Evolutionary conservation across 148 eudicot genomes (phyloP).

Genomic region (Nepenthes gracilis): DNA sequence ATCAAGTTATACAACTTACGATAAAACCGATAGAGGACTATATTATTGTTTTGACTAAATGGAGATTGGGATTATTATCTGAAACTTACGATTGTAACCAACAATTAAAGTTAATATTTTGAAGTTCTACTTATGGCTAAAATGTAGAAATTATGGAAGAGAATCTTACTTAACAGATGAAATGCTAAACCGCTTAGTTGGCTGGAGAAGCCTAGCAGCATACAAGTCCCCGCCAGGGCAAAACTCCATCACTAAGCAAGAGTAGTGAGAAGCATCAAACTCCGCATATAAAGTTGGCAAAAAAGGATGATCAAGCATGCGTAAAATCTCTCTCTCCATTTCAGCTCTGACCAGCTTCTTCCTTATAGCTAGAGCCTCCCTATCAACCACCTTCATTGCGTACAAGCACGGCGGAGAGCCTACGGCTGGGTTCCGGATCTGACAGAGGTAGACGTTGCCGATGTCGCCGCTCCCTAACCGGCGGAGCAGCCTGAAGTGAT

Average conservation of each 20-base stretch:
- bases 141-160: no score
- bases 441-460: constrained; percentile 43
- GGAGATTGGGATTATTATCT: no score
- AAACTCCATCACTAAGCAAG: constrained; percentile 53
- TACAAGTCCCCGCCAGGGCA: constrained; percentile 76
- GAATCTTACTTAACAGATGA: constrained; percentile 52
- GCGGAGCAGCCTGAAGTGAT: constrained; percentile 35
- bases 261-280: neutral
- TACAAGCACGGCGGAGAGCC: constrained; percentile 16
- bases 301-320: constrained; percentile 27
- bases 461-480: constrained; percentile 40
- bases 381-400: constrained; percentile 32
- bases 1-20: no score
- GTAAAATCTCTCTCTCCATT: constrained; percentile 26
- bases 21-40: no score
- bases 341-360: constrained; percentile 28
- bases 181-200: constrained; percentile 33
- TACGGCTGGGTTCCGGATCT: constrained; percentile 33
- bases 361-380: constrained; percentile 24
- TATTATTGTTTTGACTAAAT: no score
- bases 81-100: no score
- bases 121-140: no score
- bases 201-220: constrained; percentile 52
- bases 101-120: no score
- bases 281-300: neutral